A percentile compares a stretch with the other conserved stretches of the same genome.
Conservation (phyloP, 2,329 filamentous ascomycete species). For the Sarocladium brachiariae region DNA sequence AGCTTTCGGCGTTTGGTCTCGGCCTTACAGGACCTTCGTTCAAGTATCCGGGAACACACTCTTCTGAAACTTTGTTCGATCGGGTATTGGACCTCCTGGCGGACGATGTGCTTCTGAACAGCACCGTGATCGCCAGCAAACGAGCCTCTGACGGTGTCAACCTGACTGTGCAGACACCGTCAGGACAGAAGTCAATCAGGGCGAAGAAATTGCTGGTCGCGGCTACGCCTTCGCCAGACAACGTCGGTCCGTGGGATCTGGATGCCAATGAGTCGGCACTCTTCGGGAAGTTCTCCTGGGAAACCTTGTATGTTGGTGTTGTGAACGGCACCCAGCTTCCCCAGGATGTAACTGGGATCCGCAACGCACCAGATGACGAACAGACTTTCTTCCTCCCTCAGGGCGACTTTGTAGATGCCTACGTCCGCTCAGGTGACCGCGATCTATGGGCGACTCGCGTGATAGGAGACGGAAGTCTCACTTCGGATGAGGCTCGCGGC, state of each 20-base stretch:
- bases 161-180: conserved; percentile 19
- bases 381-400: too few species aligned
- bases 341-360: too few species aligned
- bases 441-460: too few species aligned
- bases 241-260: conserved; percentile 25
- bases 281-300: too few species aligned
- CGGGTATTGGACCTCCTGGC: conserved; percentile 26
- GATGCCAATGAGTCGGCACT: conserved; percentile 18
- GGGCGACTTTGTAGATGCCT: too few species aligned
- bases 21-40: conserved; percentile 24
- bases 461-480: too few species aligned
- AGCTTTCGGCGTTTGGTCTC: conserved; percentile 22
- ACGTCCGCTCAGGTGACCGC: too few species aligned
- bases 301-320: too few species aligned
- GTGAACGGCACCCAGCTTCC: too few species aligned
- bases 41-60: conserved; percentile 23
- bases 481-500: too few species aligned
- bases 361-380: too few species aligned
- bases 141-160: conserved; percentile 14
- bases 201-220: conserved; percentile 29
- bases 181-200: conserved; percentile 20
- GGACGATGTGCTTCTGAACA: conserved; percentile 28
- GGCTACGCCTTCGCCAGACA: conserved; percentile 25
- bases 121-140: conserved; percentile 25
- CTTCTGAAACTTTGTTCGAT: conserved; percentile 33